Percentiles rank a stretch among this genome's conserved stretches.
These are phyloP conservation scores for Hsuehochloa calcarea DNA, from an alignment of 176 grass and related monocot genomes.

Conservation along the genomic window DNA sequence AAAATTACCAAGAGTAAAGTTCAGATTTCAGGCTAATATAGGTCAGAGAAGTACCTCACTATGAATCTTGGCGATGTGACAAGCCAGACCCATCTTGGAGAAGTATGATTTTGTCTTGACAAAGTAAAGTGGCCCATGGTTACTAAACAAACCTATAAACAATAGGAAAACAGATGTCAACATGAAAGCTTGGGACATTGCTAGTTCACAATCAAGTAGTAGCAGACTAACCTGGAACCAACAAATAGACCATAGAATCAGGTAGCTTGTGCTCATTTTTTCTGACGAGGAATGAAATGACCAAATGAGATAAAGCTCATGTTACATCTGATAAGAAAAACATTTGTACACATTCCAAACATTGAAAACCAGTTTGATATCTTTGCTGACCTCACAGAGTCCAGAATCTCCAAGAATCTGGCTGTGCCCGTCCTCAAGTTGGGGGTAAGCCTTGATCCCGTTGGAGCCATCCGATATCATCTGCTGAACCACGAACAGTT, in stretches of 20 bases:
- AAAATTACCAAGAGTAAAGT: neutral
- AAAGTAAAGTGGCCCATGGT: slow-evolving; percentile 90
- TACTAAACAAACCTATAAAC: slow-evolving; percentile 83
- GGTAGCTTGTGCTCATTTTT: slow-evolving; percentile 87
- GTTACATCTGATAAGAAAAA: neutral
- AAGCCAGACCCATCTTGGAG: slow-evolving; percentile 87
- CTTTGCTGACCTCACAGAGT: slow-evolving; percentile 64
- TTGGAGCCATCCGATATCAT: slow-evolving; percentile 94
- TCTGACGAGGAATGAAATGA: slow-evolving; percentile 35
- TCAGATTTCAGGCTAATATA: neutral
- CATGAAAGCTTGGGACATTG: slow-evolving; percentile 19
- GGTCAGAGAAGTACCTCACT: slow-evolving; percentile 62
- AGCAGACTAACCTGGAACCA: slow-evolving; percentile 69
- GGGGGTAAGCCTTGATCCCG: slow-evolving; percentile 50
- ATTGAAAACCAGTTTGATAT: neutral
- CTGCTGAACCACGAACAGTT: slow-evolving; percentile 80
- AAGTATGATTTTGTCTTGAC: slow-evolving; percentile 90
- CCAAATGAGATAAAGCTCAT: slow-evolving; percentile 6
- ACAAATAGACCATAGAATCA: slow-evolving; percentile 84
- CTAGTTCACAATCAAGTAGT: neutral
- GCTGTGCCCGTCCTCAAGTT: slow-evolving; percentile 72
- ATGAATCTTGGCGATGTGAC: slow-evolving; percentile 92
- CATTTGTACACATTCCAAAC: neutral
- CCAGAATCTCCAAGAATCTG: slow-evolving; percentile 69
- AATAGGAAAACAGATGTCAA: slow-evolving; percentile 14